phyloP scores from a whole-genome alignment of 495 filamentous ascomycete species.

The Aspergillus leporis region DNA sequence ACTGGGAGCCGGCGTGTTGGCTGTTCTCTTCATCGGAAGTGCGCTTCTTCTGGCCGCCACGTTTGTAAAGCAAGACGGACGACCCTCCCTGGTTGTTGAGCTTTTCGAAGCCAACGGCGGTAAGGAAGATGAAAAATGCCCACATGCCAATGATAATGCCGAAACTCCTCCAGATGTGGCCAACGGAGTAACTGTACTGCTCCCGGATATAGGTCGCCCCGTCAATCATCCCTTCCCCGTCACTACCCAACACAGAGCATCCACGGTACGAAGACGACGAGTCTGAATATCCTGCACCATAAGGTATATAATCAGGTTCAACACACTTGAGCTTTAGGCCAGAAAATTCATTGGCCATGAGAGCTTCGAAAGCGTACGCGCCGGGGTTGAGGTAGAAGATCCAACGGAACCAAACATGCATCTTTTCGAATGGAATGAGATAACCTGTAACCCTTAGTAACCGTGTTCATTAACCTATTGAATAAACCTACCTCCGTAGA shows the following conservation, averaged over 20 bases:
- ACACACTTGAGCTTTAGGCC: slow-evolving; percentile 79
- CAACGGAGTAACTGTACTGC: slow-evolving; percentile 60
- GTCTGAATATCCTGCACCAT: slow-evolving; percentile 59
- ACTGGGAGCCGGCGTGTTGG: slow-evolving; percentile 10
- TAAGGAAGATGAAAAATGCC: slow-evolving; percentile 66
- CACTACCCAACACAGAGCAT: slow-evolving; percentile 68
- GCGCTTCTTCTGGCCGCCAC: slow-evolving; percentile 45
- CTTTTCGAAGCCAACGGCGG: slow-evolving; percentile 63
- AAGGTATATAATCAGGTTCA: slow-evolving; percentile 60
- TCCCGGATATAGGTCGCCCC: slow-evolving; percentile 65
- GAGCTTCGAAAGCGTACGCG: slow-evolving; percentile 80
- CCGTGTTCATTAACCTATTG: slow-evolving; percentile 18
- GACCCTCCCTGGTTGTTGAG: slow-evolving; percentile 64
- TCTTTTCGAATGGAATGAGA: slow-evolving; percentile 69
- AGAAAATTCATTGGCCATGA: slow-evolving; percentile 91
- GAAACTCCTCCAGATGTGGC: slow-evolving; percentile 75
- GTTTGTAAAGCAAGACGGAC: slow-evolving; percentile 61
- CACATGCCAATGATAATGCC: slow-evolving; percentile 79
- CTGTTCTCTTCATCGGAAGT: slow-evolving; percentile 31
- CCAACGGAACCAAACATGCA: slow-evolving; percentile 88
- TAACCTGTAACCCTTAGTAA: slow-evolving; percentile 67
- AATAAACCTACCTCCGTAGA: slow-evolving; percentile 67
- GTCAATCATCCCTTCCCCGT: slow-evolving; percentile 53
- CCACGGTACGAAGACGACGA: slow-evolving; percentile 64
- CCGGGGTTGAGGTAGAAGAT: slow-evolving; percentile 86